These are phyloP conservation scores for Pachysolen tannophilus DNA, from an alignment of 805 yeast genomes.

Conservation along the genomic window DNA sequence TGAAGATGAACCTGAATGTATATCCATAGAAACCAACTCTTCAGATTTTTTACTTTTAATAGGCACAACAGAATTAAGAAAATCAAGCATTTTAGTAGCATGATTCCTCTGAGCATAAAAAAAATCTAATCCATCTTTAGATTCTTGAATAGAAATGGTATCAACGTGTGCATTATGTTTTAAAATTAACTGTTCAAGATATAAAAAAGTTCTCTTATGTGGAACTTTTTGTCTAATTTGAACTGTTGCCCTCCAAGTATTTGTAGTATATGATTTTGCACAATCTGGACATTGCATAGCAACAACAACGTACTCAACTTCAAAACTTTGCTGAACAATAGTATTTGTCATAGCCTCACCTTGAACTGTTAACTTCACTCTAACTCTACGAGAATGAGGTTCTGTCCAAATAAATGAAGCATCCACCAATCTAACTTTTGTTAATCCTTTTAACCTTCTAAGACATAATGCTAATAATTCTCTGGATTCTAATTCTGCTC, in stretches of 20 bases:
- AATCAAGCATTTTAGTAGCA: conserved; percentile 91
- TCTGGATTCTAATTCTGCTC: conserved; percentile 85
- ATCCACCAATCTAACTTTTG: conserved; percentile 79
- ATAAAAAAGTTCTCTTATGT: conserved; percentile 93
- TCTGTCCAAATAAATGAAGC: conserved; percentile 98
- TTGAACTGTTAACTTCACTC: conserved; percentile 87
- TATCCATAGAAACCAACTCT: conserved; percentile 87
- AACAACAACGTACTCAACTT: conserved; percentile 85
- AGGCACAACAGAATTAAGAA: conserved; percentile 79
- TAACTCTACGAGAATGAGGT: conserved; percentile 94
- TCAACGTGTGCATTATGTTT: conserved; percentile 90
- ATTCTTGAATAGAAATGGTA: conserved; percentile 87
- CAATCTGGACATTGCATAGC: conserved; percentile 99
- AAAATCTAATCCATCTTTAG: conserved; percentile 92
- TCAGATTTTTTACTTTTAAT: conserved; percentile 75
- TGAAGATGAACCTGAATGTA: conserved; percentile 79
- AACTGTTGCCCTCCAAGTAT: conserved; percentile 97
- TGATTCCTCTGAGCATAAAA: conserved; percentile 83
- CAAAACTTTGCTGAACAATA: conserved; percentile 88
- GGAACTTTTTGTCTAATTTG: conserved; percentile 97
- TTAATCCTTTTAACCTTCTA: conserved; percentile 80
- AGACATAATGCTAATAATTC: conserved; percentile 87
- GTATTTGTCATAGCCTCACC: conserved; percentile 94
- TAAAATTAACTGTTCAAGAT: conserved; percentile 89
- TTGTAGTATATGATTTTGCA: conserved; percentile 93